Percentiles rank a stretch among this genome's conserved stretches.
These are phyloP conservation scores for Rhizophagus sp. DNA, from an alignment of 192 early-diverging fungal genomes.

Conservation along the genomic window DNA sequence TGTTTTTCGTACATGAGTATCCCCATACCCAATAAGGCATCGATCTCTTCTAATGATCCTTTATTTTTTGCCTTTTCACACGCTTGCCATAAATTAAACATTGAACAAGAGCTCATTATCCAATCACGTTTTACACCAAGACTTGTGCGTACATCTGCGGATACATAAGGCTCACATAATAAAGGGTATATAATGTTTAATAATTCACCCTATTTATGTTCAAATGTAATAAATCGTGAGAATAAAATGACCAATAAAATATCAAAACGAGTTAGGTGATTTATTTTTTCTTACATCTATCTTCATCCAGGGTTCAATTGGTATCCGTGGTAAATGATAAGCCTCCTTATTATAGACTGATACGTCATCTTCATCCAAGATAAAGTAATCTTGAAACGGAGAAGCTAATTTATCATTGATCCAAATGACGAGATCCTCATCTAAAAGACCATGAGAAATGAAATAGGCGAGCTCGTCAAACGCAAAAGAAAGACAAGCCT, in stretches of 20 bases:
- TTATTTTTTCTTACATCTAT: slow-evolving; percentile 41
- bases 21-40: slow-evolving; percentile 71
- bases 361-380: slow-evolving; percentile 45
- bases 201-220: slow-evolving; percentile 21
- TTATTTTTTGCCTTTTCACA: slow-evolving; percentile 61
- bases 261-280: not conserved
- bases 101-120: slow-evolving; percentile 60
- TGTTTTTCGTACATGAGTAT: slow-evolving; percentile 50
- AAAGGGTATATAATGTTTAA: slow-evolving; percentile 41
- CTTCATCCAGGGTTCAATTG: slow-evolving; percentile 46
- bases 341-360: slow-evolving; percentile 20
- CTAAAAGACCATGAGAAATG: slow-evolving; percentile 52
- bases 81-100: slow-evolving; percentile 71
- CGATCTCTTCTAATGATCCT: slow-evolving; percentile 60
- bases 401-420: slow-evolving; percentile 64
- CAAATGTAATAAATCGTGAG: not conserved
- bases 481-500: slow-evolving; percentile 68
- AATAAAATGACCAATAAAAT: not conserved
- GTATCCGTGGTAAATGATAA: slow-evolving; percentile 31
- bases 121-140: slow-evolving; percentile 32
- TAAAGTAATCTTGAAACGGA: slow-evolving; percentile 60
- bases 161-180: slow-evolving; percentile 36
- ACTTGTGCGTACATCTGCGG: slow-evolving; percentile 24
- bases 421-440: slow-evolving; percentile 63
- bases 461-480: slow-evolving; percentile 75